Evolutionary conservation across 495 filamentous ascomycete genomes (phyloP), one percentile per base, ranked within the genome.

Genomic region (Clavariopsis aquatica): DNA sequence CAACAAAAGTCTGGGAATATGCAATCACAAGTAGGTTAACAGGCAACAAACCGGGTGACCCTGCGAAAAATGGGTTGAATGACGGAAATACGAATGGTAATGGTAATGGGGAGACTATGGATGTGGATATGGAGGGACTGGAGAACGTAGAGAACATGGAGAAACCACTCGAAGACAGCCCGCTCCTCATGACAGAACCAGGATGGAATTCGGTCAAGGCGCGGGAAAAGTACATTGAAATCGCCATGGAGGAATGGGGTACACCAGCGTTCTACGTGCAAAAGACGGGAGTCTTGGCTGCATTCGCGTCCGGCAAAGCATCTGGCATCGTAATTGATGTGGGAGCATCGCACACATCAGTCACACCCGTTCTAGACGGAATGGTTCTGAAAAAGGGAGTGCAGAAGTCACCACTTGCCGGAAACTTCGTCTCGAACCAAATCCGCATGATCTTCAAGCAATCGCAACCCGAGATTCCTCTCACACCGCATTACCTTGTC

Each of bases 221-320:
- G 62, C 82, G 94, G 38, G 94, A 98, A 75, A 93, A 91, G 80
- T 86, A 87, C 6, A 91, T 97, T 68, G 95, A 98, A 77, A 84
- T 96, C 57, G 90, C 88, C 28, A 96, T 98, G 86, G 94, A 98
- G 81, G 89, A 84, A 66, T 98, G 93, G 88, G 93, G 92, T 17
- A 86, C 85, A 38, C 94, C 94, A 15, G 94, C 94, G 3, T 98
- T 96, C 77, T 98, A 92, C 81, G 80, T 96, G 53, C 89, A 88
- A 15, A 83, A 85, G 56, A 85, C 77, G 53, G 88, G 88, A 34
- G 85, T 87, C 52, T 76, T 88, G 65, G 79, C 86, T 51, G 79
- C 85, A 84, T 98, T 97, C 74, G 90, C 92, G 19, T 84, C 90
- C 15, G 95, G 95, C 52, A 97, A 96, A 76, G 85, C 95, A 3